Evolutionary conservation across 257 asterid species (phyloP), one percentile per base, ranked within the genome.

Genomic region (Ajuga chamaepitys): DNA sequence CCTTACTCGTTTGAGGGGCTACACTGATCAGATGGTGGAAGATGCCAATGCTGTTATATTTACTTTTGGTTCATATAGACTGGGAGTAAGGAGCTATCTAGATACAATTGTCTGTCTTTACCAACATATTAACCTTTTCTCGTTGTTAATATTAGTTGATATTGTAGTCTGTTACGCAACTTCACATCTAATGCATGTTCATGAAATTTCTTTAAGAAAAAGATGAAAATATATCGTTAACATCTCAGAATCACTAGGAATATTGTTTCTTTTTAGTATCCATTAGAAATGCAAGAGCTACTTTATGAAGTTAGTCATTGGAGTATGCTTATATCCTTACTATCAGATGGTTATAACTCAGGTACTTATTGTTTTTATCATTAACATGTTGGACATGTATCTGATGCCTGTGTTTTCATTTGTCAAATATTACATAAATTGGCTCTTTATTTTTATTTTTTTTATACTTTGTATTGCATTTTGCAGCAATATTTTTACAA

Each of bases 21-120:
- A 87, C 76, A 85, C 79, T 37, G 88, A 84, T 47, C 89, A 82
- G 69, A 84, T 85, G 88, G 93, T 88, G 68, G 93, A 90, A 80
- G 97, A 88, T 70, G 95, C 99, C 65, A 94, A 88, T 76, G 95
- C 97, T 10, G 82, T 80, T 32, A 81, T 94, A 61, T 78, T 86
- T 32, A 94, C 99, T 9, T 94, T 94, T 75, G 99, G 99, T 72
- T 94, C 99, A 73, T 88, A 94, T 72, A 83, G 95, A 30, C 95
- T 94, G 22, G 99, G 99, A 71, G 99, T 94, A 79, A 82, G 84
- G 35, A 64, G 28, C 67, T 64, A 68, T 45, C 44, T n/a, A 54
- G n/a, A 35, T 34, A 32, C 62, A 22, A 37, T 41, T 57, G 21
- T n/a, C 14, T 66, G 7, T 53, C 21, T 10, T 53, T 25, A 53